These are phyloP conservation scores for Aspergillus puulaauensis DNA, from an alignment of 2,329 filamentous ascomycete species.

Conservation along the genomic window DNA sequence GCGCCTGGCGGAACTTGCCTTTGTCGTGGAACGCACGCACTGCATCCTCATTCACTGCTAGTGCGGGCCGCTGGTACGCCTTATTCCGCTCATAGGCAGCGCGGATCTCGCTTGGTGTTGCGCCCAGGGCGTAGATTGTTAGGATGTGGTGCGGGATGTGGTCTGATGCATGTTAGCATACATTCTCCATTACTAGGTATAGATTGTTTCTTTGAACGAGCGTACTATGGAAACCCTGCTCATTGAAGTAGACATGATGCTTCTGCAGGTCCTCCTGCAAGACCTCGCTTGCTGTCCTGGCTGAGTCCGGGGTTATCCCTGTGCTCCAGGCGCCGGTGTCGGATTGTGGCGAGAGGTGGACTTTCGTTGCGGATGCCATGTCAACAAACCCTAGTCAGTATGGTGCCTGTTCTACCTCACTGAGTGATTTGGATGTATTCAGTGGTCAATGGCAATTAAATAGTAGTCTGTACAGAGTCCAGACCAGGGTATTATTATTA, in stretches of 20 bases:
- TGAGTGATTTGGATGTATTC: too few relatives aligned
- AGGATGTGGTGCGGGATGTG: slow-evolving; percentile 79
- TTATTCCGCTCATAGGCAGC: slow-evolving; percentile 64
- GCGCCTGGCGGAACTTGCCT: slow-evolving; percentile 54
- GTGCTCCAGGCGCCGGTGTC: slow-evolving; percentile 50
- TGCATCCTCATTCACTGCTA: slow-evolving; percentile 49
- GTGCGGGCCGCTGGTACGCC: slow-evolving; percentile 62
- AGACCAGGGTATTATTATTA: too few relatives aligned
- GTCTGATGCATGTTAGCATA: slow-evolving; percentile 41
- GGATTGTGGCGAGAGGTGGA: slow-evolving; percentile 45
- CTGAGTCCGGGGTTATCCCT: slow-evolving; percentile 56
- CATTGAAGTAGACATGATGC: slow-evolving; percentile 81
- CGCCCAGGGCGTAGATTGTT: slow-evolving; percentile 73
- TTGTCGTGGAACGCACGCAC: slow-evolving; percentile 59
- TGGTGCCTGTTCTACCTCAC: too few relatives aligned
- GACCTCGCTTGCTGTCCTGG: slow-evolving; percentile 63
- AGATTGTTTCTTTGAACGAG: slow-evolving; percentile 7
- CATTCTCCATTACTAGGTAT: not conserved
- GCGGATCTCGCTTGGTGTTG: slow-evolving; percentile 59
- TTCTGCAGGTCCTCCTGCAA: slow-evolving; percentile 72
- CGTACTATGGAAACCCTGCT: slow-evolving; percentile 66
- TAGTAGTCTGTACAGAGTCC: too few relatives aligned
- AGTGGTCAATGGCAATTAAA: too few relatives aligned
- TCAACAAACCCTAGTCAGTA: too few relatives aligned
- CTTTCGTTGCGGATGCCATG: slow-evolving; percentile 51